Percentiles rank a stretch among this genome's conserved stretches.
Evolutionary conservation across 1,139 yeast genomes (phyloP).

Genomic region (Yamadazyma siamensis): DNA sequence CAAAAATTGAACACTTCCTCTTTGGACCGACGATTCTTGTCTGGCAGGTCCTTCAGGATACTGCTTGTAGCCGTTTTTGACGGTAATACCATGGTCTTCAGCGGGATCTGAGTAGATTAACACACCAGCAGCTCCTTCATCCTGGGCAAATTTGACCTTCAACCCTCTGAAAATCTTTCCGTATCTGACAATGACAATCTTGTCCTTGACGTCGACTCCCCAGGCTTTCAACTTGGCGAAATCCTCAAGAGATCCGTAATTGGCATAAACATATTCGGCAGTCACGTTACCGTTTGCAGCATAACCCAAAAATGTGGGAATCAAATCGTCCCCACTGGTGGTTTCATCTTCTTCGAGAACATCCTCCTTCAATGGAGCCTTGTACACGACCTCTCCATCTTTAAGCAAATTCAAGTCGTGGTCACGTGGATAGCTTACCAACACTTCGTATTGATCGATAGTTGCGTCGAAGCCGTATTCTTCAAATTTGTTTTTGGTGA

Average conservation of each 20-base stretch:
- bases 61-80: conserved; percentile 42
- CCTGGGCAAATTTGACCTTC: conserved; percentile 48
- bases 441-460: conserved; percentile 56
- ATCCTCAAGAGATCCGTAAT: conserved; percentile 39
- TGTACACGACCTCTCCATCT: conserved; percentile 39
- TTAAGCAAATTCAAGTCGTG: conserved; percentile 42
- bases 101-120: conserved; percentile 45
- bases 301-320: conserved; percentile 46
- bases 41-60: conserved; percentile 48
- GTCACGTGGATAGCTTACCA: conserved; percentile 50
- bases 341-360: conserved; percentile 67
- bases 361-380: conserved; percentile 72
- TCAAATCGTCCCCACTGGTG: conserved; percentile 43
- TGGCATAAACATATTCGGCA: conserved; percentile 41
- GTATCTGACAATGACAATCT: conserved; percentile 41
- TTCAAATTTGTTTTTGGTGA: conserved; percentile 58
- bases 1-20: conserved; percentile 80
- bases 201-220: conserved; percentile 39
- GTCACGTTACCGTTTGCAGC: conserved; percentile 50
- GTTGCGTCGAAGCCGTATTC: conserved; percentile 57
- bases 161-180: conserved; percentile 43
- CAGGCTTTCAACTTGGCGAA: conserved; percentile 28
- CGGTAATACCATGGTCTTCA: conserved; percentile 41
- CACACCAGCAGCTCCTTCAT: conserved; percentile 44
- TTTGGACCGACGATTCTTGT: conserved; percentile 57